A percentile compares a stretch with the other conserved stretches of the same genome.
Evolutionary conservation across 352 stramenopile genomes (phyloP).

Genomic region (Hyaloperonospora arabidopsidis): DNA sequence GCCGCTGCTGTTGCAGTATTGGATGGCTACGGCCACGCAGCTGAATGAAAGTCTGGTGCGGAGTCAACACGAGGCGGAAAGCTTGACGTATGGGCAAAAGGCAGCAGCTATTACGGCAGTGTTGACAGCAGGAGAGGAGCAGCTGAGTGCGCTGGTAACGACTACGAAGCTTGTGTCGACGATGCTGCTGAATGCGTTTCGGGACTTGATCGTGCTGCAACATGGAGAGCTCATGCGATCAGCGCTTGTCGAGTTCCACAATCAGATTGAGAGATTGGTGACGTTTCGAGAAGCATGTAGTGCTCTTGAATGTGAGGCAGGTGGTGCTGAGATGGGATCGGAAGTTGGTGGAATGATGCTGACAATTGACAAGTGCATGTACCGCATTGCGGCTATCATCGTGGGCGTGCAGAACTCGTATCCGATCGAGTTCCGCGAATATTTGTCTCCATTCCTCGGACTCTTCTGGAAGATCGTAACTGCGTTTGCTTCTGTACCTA

Average conservation of each 20-base stretch:
- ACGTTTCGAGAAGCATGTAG: conserved; percentile 32
- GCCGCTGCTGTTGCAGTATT: conserved; percentile 53
- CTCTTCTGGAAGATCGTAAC: conserved; percentile 60
- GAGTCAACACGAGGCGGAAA: conserved; percentile 11
- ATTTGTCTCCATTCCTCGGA: conserved; percentile 52
- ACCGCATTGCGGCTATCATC: conserved; percentile 52
- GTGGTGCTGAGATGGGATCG: background rate
- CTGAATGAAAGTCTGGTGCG: conserved; percentile 29
- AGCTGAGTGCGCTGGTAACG: conserved; percentile 37
- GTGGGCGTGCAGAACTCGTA: conserved; percentile 73
- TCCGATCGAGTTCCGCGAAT: conserved; percentile 77
- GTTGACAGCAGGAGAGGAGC: conserved; percentile 14
- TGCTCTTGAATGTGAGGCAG: conserved; percentile 5
- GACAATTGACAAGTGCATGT: conserved; percentile 56
- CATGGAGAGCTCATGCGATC: conserved; percentile 47
- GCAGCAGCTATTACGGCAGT: conserved; percentile 9
- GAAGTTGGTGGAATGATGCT: conserved; percentile 13
- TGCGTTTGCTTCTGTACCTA: conserved; percentile 12
- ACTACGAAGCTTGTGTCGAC: conserved; percentile 63
- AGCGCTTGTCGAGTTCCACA: conserved; percentile 63
- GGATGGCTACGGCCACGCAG: conserved; percentile 29
- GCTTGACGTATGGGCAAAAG: conserved; percentile 6
- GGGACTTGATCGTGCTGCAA: conserved; percentile 47
- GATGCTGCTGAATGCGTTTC: conserved; percentile 64
- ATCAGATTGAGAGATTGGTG: conserved; percentile 55